Evolutionary conservation across 257 asterid genomes (phyloP), one percentile per base, ranked within the genome.

Genomic region (Scutellaria barbata): DNA sequence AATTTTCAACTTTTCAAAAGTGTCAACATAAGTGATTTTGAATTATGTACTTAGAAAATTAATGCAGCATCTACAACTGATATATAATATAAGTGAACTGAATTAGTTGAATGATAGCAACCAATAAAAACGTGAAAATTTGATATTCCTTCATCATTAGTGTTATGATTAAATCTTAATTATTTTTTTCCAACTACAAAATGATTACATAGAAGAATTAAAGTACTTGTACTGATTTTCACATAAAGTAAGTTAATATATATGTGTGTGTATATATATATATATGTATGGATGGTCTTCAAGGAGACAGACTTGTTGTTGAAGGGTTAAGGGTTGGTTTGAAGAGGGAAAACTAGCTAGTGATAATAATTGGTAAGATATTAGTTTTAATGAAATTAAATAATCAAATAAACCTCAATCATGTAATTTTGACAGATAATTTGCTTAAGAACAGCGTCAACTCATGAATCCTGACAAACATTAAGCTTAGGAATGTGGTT

Each of bases 391-490:
- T 12, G 5, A 51, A 76, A 77, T 50, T 11, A 57, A 61, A 14
- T 14, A 60, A 60, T 10, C n/a, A 16, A 8, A 50, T 39, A n/a
- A n/a, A n/a, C 42, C 10, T 39, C 8, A 61, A 61, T 41, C 14
- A 69, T 68, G 22, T n/a, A n/a, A n/a, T 68, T 60, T 73, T 42
- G 85, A 86, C 92, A 82, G 79, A 63, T 67, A 79, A 75, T 81
- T 90, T 86, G 95, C 96, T 88, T 86, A 75, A 65, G 71, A 83
- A 78, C 37, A 73, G 84, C 65, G 88, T 83, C 51, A 87, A 59
- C 85, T 63, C 76, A n/a, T n/a, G n/a, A 63, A 63, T 68, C 71
- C 80, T 47, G 48, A 60, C 79, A 69, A 63, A 71, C 77, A 77
- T 54, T 18, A 18, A 73, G 72, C 87, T 73, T 74, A 47, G 18